These are phyloP conservation scores for Neopestalotiopsis sp. DNA, from an alignment of 2,329 filamentous ascomycete species.

Conservation along the genomic window DNA sequence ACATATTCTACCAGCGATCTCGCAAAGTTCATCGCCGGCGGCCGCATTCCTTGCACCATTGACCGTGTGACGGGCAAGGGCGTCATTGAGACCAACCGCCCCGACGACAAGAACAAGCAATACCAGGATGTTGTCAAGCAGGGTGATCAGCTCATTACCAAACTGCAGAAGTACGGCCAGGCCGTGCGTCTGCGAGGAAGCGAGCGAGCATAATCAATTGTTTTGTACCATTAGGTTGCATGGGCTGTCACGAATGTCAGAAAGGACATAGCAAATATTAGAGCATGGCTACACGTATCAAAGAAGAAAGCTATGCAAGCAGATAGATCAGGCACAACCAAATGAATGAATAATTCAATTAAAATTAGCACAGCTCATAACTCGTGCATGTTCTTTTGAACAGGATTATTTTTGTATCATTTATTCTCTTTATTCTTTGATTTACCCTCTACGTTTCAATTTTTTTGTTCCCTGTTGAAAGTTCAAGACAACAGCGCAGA, in stretches of 20 bases:
- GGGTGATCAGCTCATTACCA: slow-evolving; percentile 96
- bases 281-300: slow-evolving; percentile 6
- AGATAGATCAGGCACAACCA: background rate
- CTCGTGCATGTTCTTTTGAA: background rate
- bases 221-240: background rate
- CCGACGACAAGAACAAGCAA: slow-evolving; percentile 99
- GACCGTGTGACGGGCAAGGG: slow-evolving; percentile 96
- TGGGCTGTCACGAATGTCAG: background rate
- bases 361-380: background rate
- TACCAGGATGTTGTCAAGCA: slow-evolving; percentile 98
- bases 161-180: slow-evolving; percentile 99
- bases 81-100: slow-evolving; percentile 96
- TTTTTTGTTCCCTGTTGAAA: background rate
- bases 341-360: background rate
- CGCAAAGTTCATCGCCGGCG: slow-evolving; percentile 94
- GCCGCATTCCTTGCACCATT: slow-evolving; percentile 94
- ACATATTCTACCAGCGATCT: slow-evolving; percentile 69
- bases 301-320: background rate
- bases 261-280: background rate
- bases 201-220: slow-evolving; percentile 72
- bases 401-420: background rate
- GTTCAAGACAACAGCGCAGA: background rate
- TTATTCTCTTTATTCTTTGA: background rate
- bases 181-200: slow-evolving; percentile 92
- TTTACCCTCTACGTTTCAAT: background rate